These are phyloP conservation scores for Larix kaempferi DNA, from an alignment of 75 land plant species.

Conservation along the genomic window DNA sequence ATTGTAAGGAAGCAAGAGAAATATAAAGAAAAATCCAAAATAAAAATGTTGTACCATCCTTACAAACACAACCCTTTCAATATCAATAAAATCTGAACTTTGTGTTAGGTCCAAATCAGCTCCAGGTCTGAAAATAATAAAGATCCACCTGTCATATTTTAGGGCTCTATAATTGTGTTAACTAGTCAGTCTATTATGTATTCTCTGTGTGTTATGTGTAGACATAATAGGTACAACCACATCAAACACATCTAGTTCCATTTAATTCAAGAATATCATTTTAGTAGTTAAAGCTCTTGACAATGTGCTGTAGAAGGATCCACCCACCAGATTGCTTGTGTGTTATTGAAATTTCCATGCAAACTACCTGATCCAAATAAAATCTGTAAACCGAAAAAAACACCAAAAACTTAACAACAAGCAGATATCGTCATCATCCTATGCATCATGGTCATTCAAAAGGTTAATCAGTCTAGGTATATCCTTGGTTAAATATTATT, in stretches of 20 bases:
- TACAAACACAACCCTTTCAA: no score
- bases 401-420: not conserved
- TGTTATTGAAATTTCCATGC: not conserved
- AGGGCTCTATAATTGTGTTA: not conserved
- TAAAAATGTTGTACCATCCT: no score
- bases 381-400: not conserved
- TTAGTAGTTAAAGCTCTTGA: not conserved
- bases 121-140: not conserved
- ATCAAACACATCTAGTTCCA: not conserved
- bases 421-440: not conserved
- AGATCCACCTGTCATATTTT: no score
- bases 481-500: slow-evolving; percentile 4
- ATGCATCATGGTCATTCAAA: not conserved
- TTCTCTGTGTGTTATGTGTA: not conserved
- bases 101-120: not conserved
- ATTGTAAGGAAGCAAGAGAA: no score
- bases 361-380: not conserved
- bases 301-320: not conserved
- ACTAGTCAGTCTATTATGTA: not conserved
- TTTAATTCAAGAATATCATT: not conserved
- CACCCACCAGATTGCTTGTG: not conserved
- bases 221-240: not conserved
- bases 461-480: not conserved
- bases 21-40: no score
- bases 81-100: no score